phyloP scores from a whole-genome alignment of 257 asterid genomes.

The Knoxia roxburghii region DNA sequence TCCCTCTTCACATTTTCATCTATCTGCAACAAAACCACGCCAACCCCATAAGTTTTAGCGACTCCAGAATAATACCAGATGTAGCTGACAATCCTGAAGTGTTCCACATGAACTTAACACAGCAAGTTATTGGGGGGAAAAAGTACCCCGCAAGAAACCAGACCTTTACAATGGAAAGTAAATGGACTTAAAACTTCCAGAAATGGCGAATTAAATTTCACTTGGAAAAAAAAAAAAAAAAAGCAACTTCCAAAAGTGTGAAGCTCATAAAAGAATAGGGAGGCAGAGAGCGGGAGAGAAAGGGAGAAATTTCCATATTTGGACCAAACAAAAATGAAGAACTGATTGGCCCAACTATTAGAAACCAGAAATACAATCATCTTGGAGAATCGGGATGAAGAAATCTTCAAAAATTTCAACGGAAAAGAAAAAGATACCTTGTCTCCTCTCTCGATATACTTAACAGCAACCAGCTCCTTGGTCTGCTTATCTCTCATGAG shows the following conservation, averaged over 20 bases:
- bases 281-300: neutral
- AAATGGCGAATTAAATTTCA: conserved; percentile 8
- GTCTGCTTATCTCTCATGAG: conserved; percentile 81
- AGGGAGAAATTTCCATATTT: neutral
- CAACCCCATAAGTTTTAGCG: neutral
- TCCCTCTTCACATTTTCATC: conserved; percentile 89
- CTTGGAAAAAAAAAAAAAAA: neutral
- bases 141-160: neutral
- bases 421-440: conserved; percentile 42
- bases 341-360: conserved; percentile 1
- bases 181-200: conserved; percentile 2
- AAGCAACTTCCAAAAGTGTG: neutral
- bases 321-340: conserved; percentile 7
- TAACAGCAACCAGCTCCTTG: conserved; percentile 72
- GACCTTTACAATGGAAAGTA: neutral
- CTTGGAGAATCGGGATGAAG: neutral
- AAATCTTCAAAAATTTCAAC: too few relatives aligned
- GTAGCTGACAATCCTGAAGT: neutral
- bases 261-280: neutral
- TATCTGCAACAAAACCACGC: conserved; percentile 47
- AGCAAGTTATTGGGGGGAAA: neutral
- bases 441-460: conserved; percentile 84
- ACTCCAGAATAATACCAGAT: neutral
- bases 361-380: neutral
- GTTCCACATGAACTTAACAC: neutral